Evolutionary conservation across 106 monocot species (phyloP).

Genomic region (Phalaenopsis equestris): DNA sequence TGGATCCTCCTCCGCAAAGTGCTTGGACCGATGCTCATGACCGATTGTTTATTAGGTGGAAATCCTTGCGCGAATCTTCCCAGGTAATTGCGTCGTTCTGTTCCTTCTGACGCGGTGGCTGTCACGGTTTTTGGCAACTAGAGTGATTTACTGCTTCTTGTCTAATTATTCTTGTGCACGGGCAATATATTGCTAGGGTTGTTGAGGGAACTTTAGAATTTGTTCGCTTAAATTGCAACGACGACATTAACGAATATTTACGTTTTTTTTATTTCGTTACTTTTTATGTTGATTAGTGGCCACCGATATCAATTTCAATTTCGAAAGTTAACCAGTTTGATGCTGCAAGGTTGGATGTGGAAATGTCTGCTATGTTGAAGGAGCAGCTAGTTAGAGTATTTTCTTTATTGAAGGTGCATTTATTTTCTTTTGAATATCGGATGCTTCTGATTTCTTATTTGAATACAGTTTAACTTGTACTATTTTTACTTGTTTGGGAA

Average conservation of each 20-base stretch:
- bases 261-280: background rate
- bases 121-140: background rate
- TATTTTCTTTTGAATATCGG: background rate
- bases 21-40: conserved; percentile 45
- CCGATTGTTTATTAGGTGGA: conserved; percentile 21
- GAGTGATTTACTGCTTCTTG: background rate
- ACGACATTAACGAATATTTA: background rate
- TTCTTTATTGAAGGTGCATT: conserved; percentile 82
- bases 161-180: background rate
- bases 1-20: conserved; percentile 37
- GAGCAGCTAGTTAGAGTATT: conserved; percentile 96
- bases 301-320: conserved; percentile 51
- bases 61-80: conserved; percentile 22
- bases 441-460: background rate
- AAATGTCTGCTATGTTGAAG: conserved; percentile 97
- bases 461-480: background rate
- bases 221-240: background rate
- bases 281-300: conserved; percentile 10
- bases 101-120: background rate
- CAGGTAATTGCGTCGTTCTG: conserved; percentile 17
- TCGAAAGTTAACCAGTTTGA: conserved; percentile 98
- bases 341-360: conserved; percentile 90
- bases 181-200: background rate
- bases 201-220: background rate
- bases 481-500: conserved; percentile 31